Conservation (phyloP, 2,329 filamentous ascomycete genomes). For the Verruconis gallopava region DNA sequence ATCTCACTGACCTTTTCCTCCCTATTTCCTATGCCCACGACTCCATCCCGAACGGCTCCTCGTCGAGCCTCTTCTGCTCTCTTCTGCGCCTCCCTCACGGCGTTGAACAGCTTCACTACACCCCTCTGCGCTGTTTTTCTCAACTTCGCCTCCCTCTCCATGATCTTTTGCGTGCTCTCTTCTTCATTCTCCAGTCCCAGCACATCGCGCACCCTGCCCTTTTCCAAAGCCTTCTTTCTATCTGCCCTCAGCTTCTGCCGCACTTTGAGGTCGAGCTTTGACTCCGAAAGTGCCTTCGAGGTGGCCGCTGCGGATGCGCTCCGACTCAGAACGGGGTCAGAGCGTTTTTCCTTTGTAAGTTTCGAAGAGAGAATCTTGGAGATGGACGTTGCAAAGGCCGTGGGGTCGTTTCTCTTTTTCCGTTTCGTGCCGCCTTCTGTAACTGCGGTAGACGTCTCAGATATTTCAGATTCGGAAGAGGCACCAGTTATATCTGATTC, state of each 20-base stretch:
- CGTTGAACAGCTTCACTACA: constrained; percentile 94
- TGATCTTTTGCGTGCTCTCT: constrained; percentile 36
- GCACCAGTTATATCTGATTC: constrained; percentile 25
- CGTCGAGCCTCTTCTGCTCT: constrained; percentile 68
- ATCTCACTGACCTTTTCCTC: constrained; percentile 90
- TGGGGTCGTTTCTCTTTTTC: constrained; percentile 78
- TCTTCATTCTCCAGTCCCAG: constrained; percentile 47
- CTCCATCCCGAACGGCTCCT: constrained; percentile 54
- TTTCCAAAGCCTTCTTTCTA: constrained; percentile 66
- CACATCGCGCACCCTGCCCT: constrained; percentile 79
- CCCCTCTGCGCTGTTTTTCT: constrained; percentile 83
- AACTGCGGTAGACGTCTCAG: constrained; percentile 16
- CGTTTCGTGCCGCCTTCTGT: constrained; percentile 19
- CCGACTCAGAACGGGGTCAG: constrained; percentile 83
- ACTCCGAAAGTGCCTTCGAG: constrained; percentile 58
- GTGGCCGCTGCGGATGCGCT: constrained; percentile 62
- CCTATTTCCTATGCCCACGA: constrained; percentile 66
- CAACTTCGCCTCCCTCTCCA: constrained; percentile 64
- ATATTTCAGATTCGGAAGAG: constrained; percentile 18
- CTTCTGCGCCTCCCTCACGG: constrained; percentile 82
- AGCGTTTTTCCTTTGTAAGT: constrained; percentile 64
- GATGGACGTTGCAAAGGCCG: constrained; percentile 83
- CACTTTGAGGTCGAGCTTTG: constrained; percentile 70
- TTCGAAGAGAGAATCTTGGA: constrained; percentile 88
- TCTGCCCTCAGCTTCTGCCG: constrained; percentile 66